Percentiles rank a stretch among this genome's conserved stretches.
phyloP scores from a whole-genome alignment of 2,329 filamentous ascomycete genomes.

The Pseudodiploospora longispora region DNA sequence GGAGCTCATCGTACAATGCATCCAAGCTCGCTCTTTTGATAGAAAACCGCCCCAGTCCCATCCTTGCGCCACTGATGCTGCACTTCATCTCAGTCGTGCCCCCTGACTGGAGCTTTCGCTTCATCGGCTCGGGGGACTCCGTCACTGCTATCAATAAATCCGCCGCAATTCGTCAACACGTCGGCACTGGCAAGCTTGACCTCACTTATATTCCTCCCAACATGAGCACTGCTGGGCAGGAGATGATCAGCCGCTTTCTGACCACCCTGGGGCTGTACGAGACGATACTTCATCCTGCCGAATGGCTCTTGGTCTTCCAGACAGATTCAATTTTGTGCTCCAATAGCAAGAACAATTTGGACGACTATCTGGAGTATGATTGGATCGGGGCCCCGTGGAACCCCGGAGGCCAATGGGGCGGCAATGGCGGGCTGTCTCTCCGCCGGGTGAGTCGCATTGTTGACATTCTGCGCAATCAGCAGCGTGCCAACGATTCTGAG shows the following conservation, averaged over 20 bases:
- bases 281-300: slow-evolving; percentile 36
- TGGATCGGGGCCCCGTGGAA: slow-evolving; percentile 47
- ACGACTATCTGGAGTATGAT: slow-evolving; percentile 44
- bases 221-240: slow-evolving; percentile 41
- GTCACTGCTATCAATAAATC: slow-evolving; percentile 36
- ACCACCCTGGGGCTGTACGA: slow-evolving; percentile 47
- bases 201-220: slow-evolving; percentile 43
- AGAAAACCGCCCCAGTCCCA: slow-evolving; percentile 40
- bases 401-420: slow-evolving; percentile 33
- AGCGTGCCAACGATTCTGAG: slow-evolving; percentile 33
- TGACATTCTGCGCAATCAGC: slow-evolving; percentile 41
- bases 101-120: slow-evolving; percentile 49
- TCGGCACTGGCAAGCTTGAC: slow-evolving; percentile 38
- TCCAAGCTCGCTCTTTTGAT: slow-evolving; percentile 49
- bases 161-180: slow-evolving; percentile 36
- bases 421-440: slow-evolving; percentile 45
- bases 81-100: slow-evolving; percentile 50
- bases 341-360: slow-evolving; percentile 37
- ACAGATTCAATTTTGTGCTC: slow-evolving; percentile 49
- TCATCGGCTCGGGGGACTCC: slow-evolving; percentile 43
- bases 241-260: slow-evolving; percentile 45
- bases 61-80: slow-evolving; percentile 44
- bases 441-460: slow-evolving; percentile 45
- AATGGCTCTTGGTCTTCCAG: slow-evolving; percentile 48
- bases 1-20: slow-evolving; percentile 24